Percentiles rank a stretch among this genome's conserved stretches.
Conservation (phyloP, 1,284 basidiomycete species). For the Heterobasidion annosum region DNA sequence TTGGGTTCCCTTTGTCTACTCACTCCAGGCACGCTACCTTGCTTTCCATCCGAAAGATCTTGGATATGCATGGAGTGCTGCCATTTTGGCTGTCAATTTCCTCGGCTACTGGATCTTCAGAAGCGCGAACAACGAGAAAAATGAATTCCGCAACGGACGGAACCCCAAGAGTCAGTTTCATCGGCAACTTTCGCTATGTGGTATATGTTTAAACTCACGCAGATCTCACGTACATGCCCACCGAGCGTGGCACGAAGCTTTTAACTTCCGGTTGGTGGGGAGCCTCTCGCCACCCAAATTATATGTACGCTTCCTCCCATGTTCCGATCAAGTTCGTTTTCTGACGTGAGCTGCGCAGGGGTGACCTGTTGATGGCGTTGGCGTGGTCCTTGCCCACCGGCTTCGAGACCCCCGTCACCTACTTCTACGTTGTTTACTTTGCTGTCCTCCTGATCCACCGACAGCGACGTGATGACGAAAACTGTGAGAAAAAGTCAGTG, state of each 20-base stretch:
- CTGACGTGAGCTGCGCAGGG: slow-evolving; percentile 30
- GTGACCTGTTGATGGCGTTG: slow-evolving; percentile 84
- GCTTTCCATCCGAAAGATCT: slow-evolving; percentile 83
- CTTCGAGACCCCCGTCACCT: slow-evolving; percentile 88
- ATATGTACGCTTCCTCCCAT: slow-evolving; percentile 49
- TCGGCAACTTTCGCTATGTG: background rate
- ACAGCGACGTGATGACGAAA: slow-evolving; percentile 88
- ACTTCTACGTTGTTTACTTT: slow-evolving; percentile 94
- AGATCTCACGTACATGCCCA: slow-evolving; percentile 81
- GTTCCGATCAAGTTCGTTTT: background rate
- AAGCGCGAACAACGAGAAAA: slow-evolving; percentile 87
- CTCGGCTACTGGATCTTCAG: slow-evolving; percentile 93
- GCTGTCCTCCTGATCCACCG: slow-evolving; percentile 86
- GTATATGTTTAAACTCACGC: background rate
- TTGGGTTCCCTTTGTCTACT: slow-evolving; percentile 96
- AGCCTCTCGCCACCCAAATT: slow-evolving; percentile 87
- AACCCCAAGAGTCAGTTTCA: slow-evolving; percentile 78
- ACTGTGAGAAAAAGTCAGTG: slow-evolving; percentile 75
- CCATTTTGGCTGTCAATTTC: slow-evolving; percentile 62
- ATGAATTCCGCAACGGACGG: slow-evolving; percentile 86
- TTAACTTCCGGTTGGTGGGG: slow-evolving; percentile 99
- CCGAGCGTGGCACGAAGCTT: slow-evolving; percentile 82
- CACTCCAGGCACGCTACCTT: slow-evolving; percentile 90
- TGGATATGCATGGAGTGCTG: slow-evolving; percentile 50
- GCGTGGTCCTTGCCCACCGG: slow-evolving; percentile 94